Base-by-base conservation (phyloP, 1,284 basidiomycete genomes). In the Heliocybe sulcata region DNA sequence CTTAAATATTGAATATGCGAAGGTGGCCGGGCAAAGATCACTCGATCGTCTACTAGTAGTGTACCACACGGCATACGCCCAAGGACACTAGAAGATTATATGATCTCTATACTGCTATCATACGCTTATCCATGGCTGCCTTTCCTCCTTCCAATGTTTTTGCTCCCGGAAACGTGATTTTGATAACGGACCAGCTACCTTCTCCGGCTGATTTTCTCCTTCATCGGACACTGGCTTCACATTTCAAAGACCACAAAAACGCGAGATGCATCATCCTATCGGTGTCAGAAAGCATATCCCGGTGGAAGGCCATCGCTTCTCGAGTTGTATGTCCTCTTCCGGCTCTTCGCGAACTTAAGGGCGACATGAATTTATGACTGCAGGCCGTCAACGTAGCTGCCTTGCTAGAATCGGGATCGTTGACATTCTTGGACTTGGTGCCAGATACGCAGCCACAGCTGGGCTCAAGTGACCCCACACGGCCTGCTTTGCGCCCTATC, bases 181-280 rank as follows among this genome's bases (percentile, higher is more conserved):
- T 89, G 1, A 71, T 90, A 11, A 85, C 85, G 2, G 87, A 90
- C 63, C 77, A 85, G 56, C 69, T 89, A 0, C 69, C 74, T 1
- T 77, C 87, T 0, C 82, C 87, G 2, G 82, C 81, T 9, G 83
- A 87, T 57, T 90, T 89, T 60, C 60, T 85, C 14, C 69, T 90
- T 0, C 80, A 85, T 57, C 72, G 71, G 20, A 68, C 71, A 42
- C 59, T 89, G 2, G 63, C 72, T 20, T 60, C 72, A 1, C 77
- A 82, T 57, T 66, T 86, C 33, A 88, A 84, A 66, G 69, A 72
- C 48, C 59, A 67, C 2, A 66, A 68, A 53, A 58, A 62, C 6
- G 58, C 72, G 6, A 67, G 66, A 56, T 71, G 69, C 58, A 64
- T 85, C 38, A 64, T 90, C 3, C 65, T 88, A 9, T 82, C 83